Percentiles rank a stretch among this genome's conserved stretches.
Evolutionary conservation across 2,329 filamentous ascomycete species (phyloP).

Genomic region (Talaromyces sp.): DNA sequence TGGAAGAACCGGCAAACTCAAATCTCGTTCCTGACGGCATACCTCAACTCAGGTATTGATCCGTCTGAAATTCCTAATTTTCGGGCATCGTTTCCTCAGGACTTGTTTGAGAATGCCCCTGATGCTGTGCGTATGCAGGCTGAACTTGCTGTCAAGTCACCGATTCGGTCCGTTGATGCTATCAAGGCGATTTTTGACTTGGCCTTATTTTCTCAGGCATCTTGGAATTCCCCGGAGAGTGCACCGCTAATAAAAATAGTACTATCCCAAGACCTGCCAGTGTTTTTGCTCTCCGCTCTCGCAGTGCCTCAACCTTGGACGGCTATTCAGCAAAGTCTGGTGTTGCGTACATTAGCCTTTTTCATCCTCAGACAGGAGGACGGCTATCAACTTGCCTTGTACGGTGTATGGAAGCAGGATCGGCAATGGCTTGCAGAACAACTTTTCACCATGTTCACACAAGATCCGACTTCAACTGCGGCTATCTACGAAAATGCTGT

Average conservation of each 20-base stretch:
- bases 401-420: conserved; percentile 88
- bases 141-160: conserved; percentile 69
- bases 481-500: conserved; percentile 73
- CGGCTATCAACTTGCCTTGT: conserved; percentile 80
- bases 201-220: conserved; percentile 54
- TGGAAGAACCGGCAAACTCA: conserved; percentile 87
- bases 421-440: conserved; percentile 77
- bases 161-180: conserved; percentile 82
- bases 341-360: conserved; percentile 61
- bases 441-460: conserved; percentile 70
- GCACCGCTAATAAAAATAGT: conserved; percentile 56
- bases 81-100: conserved; percentile 65
- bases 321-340: conserved; percentile 44
- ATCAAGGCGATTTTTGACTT: conserved; percentile 63
- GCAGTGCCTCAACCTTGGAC: conserved; percentile 48
- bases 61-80: conserved; percentile 78
- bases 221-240: conserved; percentile 52
- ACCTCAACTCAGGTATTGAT: conserved; percentile 73
- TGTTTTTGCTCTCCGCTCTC: conserved; percentile 48
- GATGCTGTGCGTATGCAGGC: conserved; percentile 57
- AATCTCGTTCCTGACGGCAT: conserved; percentile 87
- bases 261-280: conserved; percentile 49
- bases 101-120: conserved; percentile 58
- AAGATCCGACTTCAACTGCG: conserved; percentile 61
- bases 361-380: conserved; percentile 75